Evolutionary conservation across 306 rosid genomes (phyloP), one percentile per base, ranked within the genome.

Genomic region (Rosa lucieae): DNA sequence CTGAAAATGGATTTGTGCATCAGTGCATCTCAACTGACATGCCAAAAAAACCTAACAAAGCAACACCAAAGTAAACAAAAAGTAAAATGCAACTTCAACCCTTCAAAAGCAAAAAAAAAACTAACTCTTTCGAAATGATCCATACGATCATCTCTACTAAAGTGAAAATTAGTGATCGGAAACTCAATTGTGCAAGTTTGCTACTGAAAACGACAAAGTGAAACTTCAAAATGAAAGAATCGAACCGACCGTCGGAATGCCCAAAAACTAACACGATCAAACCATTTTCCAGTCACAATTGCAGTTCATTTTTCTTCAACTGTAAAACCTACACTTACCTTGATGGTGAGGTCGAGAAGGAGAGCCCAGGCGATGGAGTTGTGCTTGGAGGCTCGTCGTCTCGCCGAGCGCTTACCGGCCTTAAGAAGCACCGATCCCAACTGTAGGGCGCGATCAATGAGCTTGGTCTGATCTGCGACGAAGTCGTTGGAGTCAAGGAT

Each of bases 281-380:
- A 62, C 8, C 2, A 61, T 0, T 62, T 8, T 56, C 3, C 8
- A 2, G 35, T 4, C 12, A 3, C 5, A 32, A 62, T 12, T 63
- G 32, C 43, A 65, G 46, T 2, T 65, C 44, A 65, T 35, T 18
- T 21, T 6, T 15, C 70, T 35, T 0, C 52, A 35, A 59, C 18
- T 42, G 13, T 52, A 21, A 1, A 11, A 20, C 6, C 23, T 42
- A 29, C 1, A 47, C 65, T 29, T 67, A 93, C 99, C 82, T 93
- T 93, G 86, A 93, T 86, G 79, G 99, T 93, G 86, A 95, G 97
- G 82, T 95, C 98, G 29, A 96, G 93, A 75, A 98, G 94, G 48
- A 95, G 97, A 77, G 85, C 89, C 99, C 99, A 95, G 13, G 86
- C 80, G 46, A 83, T 77, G 0, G 96, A 91, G 87, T 95, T 95